These are phyloP conservation scores for Anthostomella pinea DNA, from an alignment of 2,329 filamentous ascomycete genomes.

Conservation along the genomic window DNA sequence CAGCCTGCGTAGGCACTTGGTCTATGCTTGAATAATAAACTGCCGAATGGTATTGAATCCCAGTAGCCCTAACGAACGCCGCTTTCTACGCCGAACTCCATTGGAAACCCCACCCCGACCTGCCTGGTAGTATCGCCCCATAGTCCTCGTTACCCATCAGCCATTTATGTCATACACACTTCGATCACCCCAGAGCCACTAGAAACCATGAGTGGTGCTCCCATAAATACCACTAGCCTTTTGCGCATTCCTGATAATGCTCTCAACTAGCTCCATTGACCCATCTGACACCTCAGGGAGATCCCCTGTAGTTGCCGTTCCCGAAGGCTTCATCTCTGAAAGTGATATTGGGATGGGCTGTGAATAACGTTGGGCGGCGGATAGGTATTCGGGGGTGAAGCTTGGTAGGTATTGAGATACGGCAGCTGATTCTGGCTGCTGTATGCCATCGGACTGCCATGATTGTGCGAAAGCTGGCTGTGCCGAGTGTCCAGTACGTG, in stretches of 20 bases:
- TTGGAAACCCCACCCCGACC: too few species aligned
- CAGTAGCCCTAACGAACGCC: too few species aligned
- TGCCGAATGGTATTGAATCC: too few species aligned
- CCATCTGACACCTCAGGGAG: slow-evolving; percentile 32
- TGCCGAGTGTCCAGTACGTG: slow-evolving; percentile 3
- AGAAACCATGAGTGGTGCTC: not conserved
- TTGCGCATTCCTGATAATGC: slow-evolving; percentile 32
- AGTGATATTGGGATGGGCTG: not conserved
- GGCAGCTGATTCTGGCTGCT: slow-evolving; percentile 1
- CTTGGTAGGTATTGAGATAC: not conserved
- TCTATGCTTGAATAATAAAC: too few species aligned
- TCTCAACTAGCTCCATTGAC: slow-evolving; percentile 33
- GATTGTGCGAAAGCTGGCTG: not conserved
- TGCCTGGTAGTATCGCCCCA: slow-evolving; percentile 3
- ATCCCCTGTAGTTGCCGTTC: slow-evolving; percentile 14
- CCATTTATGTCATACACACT: slow-evolving; percentile 1
- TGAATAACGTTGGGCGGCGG: not conserved
- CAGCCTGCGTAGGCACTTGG: not conserved
- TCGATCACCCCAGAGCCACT: too few species aligned
- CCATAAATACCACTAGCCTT: slow-evolving; percentile 25
- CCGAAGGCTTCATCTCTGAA: slow-evolving; percentile 2
- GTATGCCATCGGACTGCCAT: not conserved
- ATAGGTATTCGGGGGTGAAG: slow-evolving; percentile 1
- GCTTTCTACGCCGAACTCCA: slow-evolving; percentile 9
- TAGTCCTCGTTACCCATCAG: slow-evolving; percentile 10